Evolutionary conservation across 1,139 yeast species (phyloP).

Genomic region (Pichia sp.): DNA sequence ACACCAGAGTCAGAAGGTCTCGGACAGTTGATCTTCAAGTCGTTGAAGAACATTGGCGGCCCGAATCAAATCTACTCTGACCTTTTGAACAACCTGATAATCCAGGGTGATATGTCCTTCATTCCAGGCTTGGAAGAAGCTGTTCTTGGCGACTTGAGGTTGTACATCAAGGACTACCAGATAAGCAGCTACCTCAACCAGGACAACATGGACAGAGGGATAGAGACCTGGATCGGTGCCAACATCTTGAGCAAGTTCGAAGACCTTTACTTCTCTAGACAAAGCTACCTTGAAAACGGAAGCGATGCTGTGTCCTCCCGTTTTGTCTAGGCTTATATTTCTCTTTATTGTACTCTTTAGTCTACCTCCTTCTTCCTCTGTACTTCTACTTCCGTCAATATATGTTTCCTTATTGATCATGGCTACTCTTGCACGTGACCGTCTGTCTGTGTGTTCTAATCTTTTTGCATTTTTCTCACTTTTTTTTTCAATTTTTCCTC

Average conservation of each 20-base stretch:
- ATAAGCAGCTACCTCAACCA: slow-evolving; percentile 38
- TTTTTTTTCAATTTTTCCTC: not conserved
- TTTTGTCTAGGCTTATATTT: slow-evolving; percentile 12
- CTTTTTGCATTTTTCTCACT: not conserved
- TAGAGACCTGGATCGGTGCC: slow-evolving; percentile 66
- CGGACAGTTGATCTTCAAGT: slow-evolving; percentile 41
- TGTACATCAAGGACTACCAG: slow-evolving; percentile 46
- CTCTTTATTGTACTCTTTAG: not conserved
- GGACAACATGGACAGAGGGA: slow-evolving; percentile 44
- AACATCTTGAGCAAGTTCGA: slow-evolving; percentile 53
- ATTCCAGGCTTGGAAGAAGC: slow-evolving; percentile 60
- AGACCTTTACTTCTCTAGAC: slow-evolving; percentile 49
- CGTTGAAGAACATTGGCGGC: slow-evolving; percentile 41
- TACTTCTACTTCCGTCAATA: not conserved
- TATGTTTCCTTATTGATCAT: no score
- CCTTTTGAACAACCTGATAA: slow-evolving; percentile 53
- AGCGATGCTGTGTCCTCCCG: slow-evolving; percentile 36
- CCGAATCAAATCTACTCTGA: slow-evolving; percentile 36
- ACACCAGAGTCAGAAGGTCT: slow-evolving; percentile 40
- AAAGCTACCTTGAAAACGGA: slow-evolving; percentile 59
- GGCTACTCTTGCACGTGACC: no score
- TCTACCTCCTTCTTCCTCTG: not conserved
- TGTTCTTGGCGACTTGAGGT: slow-evolving; percentile 54
- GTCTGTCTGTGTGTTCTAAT: not conserved
- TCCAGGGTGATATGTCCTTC: slow-evolving; percentile 63